Evolutionary conservation across 192 early-diverging fungal species (phyloP), one percentile per base, ranked within the genome.

Genomic region (Backusella westeae): DNA sequence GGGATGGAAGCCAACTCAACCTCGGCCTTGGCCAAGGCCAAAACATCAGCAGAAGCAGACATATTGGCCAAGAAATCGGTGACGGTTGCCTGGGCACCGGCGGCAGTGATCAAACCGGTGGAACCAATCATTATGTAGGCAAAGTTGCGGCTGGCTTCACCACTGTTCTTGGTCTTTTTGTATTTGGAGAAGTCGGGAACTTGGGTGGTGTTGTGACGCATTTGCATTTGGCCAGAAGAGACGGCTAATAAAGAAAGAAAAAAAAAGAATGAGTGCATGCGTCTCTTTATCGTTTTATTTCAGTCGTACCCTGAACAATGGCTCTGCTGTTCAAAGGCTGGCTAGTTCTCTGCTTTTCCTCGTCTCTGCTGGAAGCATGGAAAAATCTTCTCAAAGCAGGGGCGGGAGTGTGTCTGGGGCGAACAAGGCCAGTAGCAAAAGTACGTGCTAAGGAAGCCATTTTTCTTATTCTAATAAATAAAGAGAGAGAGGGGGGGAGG

Each of bases 21-120:
- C 86, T 99, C 97, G 34, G 96, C 95, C 91, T 97, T 99, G 84
- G 96, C 96, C 88, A 99, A 85, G 41, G 97, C 97, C 81, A 99
- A 87, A 26, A 98, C 96, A 91, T 99, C 97, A 39, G 96, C 96
- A n/a, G 97, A 97, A 36, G 97, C 96, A 69, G 94, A 88, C 90
- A 99, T 87, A 87, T 93, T 94, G 75, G 90, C 84, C 72, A 98
- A 85, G 76, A 90, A 88, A 80, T 94, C 92, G 56, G 92, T 91
- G 65, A 97, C 95, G 35, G 95, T 92, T 81, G 94, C 93, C 89
- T 99, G 96, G 74, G 93, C 93, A 56, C 92, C 93, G 10, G 89
- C 87, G 49, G 96, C 93, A 71, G 91, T 86, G 42, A 99, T 83
- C n/a, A 92, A 87, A 67, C 93, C 93, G 42, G 94, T 95, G 69